Percentiles rank a stretch among this genome's conserved stretches.
Conservation (phyloP, 345 rosid species). For the Gossypium sturtianum region DNA sequence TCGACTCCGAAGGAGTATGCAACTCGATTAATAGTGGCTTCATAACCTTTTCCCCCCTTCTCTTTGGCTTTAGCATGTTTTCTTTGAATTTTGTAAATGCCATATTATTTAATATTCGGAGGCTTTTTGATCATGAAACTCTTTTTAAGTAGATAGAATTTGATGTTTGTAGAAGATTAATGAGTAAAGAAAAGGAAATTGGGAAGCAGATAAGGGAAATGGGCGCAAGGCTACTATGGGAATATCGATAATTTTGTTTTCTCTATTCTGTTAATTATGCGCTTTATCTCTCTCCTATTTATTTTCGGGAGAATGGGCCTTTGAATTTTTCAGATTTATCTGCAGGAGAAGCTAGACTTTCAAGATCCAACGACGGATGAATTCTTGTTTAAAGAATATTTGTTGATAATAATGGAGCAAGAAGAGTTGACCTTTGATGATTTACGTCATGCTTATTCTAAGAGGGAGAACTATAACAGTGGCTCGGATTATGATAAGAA, state of each 20-base stretch:
- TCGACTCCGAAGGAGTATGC: constrained; percentile 4
- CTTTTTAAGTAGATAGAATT: not conserved
- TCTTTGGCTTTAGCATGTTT: not conserved
- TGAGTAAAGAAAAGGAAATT: not conserved
- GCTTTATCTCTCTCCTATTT: not conserved
- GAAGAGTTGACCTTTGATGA: not conserved
- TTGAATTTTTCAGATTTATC: not conserved
- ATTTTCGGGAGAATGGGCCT: not conserved
- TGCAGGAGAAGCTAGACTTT: not conserved
- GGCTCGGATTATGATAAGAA: not conserved
- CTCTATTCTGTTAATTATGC: not conserved
- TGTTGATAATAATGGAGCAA: not conserved
- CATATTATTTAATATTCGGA: not conserved
- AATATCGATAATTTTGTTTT: not conserved
- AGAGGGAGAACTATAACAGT: not conserved
- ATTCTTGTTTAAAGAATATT: not conserved
- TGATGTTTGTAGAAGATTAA: not conserved
- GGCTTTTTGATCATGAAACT: not conserved
- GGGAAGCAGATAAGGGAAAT: not conserved
- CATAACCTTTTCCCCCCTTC: not conserved
- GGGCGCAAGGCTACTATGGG: not conserved
- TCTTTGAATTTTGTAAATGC: not conserved
- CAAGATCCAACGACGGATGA: not conserved
- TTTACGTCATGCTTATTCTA: not conserved
- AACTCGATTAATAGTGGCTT: not conserved